Evolutionary conservation across 2,329 filamentous ascomycete species (phyloP).

Genomic region (Ramularia endophylla): DNA sequence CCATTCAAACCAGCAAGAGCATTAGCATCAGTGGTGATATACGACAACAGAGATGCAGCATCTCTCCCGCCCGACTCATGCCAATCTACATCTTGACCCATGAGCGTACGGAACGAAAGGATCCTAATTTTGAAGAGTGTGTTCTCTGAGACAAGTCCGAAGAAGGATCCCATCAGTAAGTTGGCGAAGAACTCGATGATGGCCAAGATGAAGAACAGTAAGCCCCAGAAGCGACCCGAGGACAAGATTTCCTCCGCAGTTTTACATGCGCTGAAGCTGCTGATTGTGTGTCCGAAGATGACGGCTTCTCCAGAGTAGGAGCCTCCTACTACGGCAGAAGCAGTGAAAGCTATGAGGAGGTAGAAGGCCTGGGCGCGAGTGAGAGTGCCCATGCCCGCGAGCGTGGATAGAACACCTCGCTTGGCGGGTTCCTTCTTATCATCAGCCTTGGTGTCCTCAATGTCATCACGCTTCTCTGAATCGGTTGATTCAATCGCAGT

Average conservation of each 20-base stretch:
- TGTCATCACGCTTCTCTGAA: constrained; percentile 1
- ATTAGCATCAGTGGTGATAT: constrained; percentile 64
- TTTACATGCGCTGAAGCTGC: constrained; percentile 51
- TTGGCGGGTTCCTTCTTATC: constrained; percentile 2
- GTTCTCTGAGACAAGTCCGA: constrained; percentile 57
- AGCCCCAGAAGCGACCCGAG: constrained; percentile 53
- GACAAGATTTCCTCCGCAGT: constrained; percentile 43
- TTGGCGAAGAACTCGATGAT: constrained; percentile 58
- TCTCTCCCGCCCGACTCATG: constrained; percentile 60
- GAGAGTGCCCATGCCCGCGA: constrained; percentile 9
- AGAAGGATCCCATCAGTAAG: constrained; percentile 52
- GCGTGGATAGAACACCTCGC: constrained; percentile 10
- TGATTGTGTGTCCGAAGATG: constrained; percentile 57
- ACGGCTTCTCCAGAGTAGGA: constrained; percentile 54
- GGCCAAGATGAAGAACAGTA: constrained; percentile 57
- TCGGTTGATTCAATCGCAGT: neutral
- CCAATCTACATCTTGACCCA: constrained; percentile 64
- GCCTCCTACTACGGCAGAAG: constrained; percentile 36
- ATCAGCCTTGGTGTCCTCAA: constrained; percentile 3
- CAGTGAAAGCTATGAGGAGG: constrained; percentile 16
- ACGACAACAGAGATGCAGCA: constrained; percentile 56
- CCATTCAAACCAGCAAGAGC: constrained; percentile 63
- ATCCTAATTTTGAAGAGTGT: constrained; percentile 59
- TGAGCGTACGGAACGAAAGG: constrained; percentile 58
- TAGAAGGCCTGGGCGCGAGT: constrained; percentile 11